phyloP scores from a whole-genome alignment of 163 green algal species.

The Botryococcus braunii region DNA sequence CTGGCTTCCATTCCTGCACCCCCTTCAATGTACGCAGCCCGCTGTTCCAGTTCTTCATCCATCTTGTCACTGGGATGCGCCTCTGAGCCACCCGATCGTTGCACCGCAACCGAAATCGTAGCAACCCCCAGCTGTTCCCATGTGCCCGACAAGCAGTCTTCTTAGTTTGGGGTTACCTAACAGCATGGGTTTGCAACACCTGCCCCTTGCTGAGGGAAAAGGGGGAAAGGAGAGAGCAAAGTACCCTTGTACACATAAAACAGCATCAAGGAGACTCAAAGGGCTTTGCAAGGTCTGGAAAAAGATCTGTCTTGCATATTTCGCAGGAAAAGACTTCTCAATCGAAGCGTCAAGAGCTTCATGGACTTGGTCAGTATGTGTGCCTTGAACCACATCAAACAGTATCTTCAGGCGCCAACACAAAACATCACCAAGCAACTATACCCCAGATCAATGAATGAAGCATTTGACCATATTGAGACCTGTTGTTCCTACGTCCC shows the following conservation, averaged over 20 bases:
- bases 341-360: not conserved
- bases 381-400: not conserved
- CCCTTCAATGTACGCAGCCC: conserved; percentile 50
- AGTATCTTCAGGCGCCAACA: not conserved
- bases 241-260: not conserved
- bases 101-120: conserved; percentile 47
- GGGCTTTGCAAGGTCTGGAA: not conserved
- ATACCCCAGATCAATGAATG: not conserved
- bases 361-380: not conserved
- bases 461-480: too few species aligned
- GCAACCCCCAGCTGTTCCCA: conserved; percentile 43
- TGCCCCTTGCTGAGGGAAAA: too few species aligned
- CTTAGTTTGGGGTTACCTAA: too few species aligned
- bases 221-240: too few species aligned
- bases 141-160: too few species aligned
- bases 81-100: conserved; percentile 54
- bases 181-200: too few species aligned
- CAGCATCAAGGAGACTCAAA: not conserved
- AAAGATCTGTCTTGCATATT: too few species aligned
- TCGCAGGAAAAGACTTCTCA: not conserved
- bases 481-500: too few species aligned
- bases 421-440: not conserved
- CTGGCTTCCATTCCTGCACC: conserved; percentile 28
- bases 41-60: conserved; percentile 57
- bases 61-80: conserved; percentile 39